phyloP scores from a whole-genome alignment of 2,329 filamentous ascomycete species.

The Cercospora sp. region DNA sequence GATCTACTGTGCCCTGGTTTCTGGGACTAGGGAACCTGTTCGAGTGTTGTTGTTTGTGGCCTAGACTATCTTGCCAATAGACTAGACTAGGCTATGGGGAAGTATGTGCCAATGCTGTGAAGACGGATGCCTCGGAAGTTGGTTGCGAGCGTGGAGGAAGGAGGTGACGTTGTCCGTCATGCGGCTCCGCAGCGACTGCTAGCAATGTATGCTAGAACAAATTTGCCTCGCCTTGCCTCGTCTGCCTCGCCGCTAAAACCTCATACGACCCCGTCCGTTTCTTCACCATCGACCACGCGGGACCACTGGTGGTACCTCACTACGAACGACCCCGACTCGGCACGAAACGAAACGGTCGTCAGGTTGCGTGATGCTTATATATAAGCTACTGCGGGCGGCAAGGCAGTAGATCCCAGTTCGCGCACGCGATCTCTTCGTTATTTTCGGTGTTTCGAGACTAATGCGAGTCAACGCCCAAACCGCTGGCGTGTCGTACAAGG shows the following conservation, averaged over 20 bases:
- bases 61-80: background rate
- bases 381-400: conserved; percentile 1
- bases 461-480: conserved; percentile 17
- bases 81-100: background rate
- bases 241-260: background rate
- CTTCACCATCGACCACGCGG: background rate
- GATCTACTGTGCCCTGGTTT: conserved; percentile 1
- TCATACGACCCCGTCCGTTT: background rate
- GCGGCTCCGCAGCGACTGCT: conserved; percentile 1
- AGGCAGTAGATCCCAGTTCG: conserved; percentile 11
- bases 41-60: background rate
- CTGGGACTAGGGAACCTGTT: background rate
- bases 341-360: background rate
- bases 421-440: conserved; percentile 9
- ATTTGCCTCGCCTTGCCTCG: background rate
- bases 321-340: background rate
- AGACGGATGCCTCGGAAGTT: background rate
- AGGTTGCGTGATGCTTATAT: conserved; percentile 3
- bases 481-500: conserved; percentile 12
- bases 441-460: conserved; percentile 3
- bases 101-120: background rate
- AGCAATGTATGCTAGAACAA: background rate
- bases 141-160: background rate
- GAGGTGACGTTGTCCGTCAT: conserved; percentile 11
- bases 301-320: background rate